These are phyloP conservation scores for Breynia disticha DNA, from an alignment of 441 rosid species.

Conservation along the genomic window DNA sequence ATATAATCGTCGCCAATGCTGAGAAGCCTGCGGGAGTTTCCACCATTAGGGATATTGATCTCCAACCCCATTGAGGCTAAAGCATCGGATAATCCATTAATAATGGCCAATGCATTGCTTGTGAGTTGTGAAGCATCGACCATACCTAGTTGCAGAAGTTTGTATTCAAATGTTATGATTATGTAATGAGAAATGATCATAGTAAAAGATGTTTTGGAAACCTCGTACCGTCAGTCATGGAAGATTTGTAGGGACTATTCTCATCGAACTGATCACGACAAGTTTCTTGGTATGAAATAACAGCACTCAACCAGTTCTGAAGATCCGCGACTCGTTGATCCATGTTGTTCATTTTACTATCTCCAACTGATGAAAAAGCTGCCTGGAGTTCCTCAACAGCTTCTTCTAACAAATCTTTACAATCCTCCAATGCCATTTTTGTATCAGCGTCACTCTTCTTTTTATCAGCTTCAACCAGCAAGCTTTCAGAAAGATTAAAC, in stretches of 20 bases:
- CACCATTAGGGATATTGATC: slow-evolving; percentile 6
- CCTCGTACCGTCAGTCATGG: slow-evolving; percentile 23
- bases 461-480: slow-evolving; percentile 20
- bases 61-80: slow-evolving; percentile 27
- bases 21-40: slow-evolving; percentile 24
- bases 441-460: slow-evolving; percentile 27
- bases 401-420: slow-evolving; percentile 52
- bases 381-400: slow-evolving; percentile 58
- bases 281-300: slow-evolving; percentile 58
- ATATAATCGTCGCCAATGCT: slow-evolving; percentile 5
- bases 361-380: slow-evolving; percentile 26
- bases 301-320: slow-evolving; percentile 61
- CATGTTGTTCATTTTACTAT: slow-evolving; percentile 11
- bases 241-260: slow-evolving; percentile 20
- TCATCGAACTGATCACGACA: slow-evolving; percentile 53
- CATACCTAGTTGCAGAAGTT: slow-evolving; percentile 13
- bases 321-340: slow-evolving; percentile 30
- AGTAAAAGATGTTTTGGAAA: no score
- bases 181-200: no score
- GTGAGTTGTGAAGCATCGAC: slow-evolving; percentile 38
- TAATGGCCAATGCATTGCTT: slow-evolving; percentile 69
- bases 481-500: slow-evolving; percentile 28
- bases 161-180: no score
- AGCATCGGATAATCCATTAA: slow-evolving; percentile 27
- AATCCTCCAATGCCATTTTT: slow-evolving; percentile 26